These are phyloP conservation scores for Trichoderma oligosporum DNA, from an alignment of 2,329 filamentous ascomycete species.

Conservation along the genomic window DNA sequence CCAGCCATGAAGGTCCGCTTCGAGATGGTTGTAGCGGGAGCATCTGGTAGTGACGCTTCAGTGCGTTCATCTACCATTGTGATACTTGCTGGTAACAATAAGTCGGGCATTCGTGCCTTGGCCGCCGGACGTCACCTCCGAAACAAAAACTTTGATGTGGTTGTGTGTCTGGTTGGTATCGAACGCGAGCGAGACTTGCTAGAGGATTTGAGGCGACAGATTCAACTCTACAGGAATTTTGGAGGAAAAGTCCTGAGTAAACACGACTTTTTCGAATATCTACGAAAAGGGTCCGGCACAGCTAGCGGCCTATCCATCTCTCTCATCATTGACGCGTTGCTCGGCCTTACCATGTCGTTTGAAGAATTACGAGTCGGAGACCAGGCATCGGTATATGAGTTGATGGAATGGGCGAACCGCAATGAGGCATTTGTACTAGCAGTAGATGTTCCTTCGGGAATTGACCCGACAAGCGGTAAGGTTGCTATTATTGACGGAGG, in stretches of 20 bases:
- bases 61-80: slow-evolving; percentile 49
- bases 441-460: slow-evolving; percentile 86
- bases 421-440: slow-evolving; percentile 78
- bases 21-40: slow-evolving; percentile 40
- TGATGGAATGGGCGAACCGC: slow-evolving; percentile 92
- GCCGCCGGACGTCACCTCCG: slow-evolving; percentile 82
- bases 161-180: slow-evolving; percentile 79
- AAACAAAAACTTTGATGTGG: slow-evolving; percentile 75
- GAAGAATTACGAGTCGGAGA: slow-evolving; percentile 81
- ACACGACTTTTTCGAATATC: slow-evolving; percentile 57
- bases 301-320: slow-evolving; percentile 57
- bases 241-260: slow-evolving; percentile 69
- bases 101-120: slow-evolving; percentile 77
- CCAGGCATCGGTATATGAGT: slow-evolving; percentile 77
- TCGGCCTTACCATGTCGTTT: slow-evolving; percentile 83
- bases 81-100: slow-evolving; percentile 93
- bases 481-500: slow-evolving; percentile 67
- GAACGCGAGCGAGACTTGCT: slow-evolving; percentile 79
- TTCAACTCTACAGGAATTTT: slow-evolving; percentile 78
- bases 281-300: slow-evolving; percentile 44
- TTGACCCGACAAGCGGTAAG: slow-evolving; percentile 73
- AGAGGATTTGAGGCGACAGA: slow-evolving; percentile 74
- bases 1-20: slow-evolving; percentile 55
- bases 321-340: slow-evolving; percentile 81
- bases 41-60: slow-evolving; percentile 30